Conservation (phyloP, 345 rosid genomes). For the Carallia pectinifolia region DNA sequence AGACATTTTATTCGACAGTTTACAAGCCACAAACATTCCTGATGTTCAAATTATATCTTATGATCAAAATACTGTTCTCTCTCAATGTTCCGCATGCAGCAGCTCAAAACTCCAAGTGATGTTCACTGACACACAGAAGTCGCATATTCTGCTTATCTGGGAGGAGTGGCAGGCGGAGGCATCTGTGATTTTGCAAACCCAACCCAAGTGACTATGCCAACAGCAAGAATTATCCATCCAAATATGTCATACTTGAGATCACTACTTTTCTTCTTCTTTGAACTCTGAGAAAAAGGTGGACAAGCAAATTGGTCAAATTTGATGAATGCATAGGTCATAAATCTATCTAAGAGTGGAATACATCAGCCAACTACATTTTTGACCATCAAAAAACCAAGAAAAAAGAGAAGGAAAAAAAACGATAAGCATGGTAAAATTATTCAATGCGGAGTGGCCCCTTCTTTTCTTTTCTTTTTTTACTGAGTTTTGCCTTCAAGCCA, state of each 20-base stretch:
- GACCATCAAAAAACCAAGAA: too few relatives aligned
- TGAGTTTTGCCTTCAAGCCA: too few relatives aligned
- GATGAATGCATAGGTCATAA: not conserved
- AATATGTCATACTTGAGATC: constrained; percentile 71
- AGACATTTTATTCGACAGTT: constrained; percentile 4
- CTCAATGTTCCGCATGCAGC: constrained; percentile 15
- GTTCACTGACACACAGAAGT: not conserved
- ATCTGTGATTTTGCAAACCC: constrained; percentile 72
- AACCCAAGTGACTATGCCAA: constrained; percentile 77
- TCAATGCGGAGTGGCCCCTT: too few relatives aligned
- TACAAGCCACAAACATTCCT: not conserved
- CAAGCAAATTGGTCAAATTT: not conserved
- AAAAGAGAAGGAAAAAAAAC: too few relatives aligned
- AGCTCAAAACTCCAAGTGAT: constrained; percentile 2
- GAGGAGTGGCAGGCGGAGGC: constrained; percentile 44
- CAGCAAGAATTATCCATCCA: constrained; percentile 85
- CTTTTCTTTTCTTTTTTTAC: too few relatives aligned
- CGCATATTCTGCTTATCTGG: constrained; percentile 24
- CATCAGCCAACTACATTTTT: too few relatives aligned
- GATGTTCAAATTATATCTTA: constrained; percentile 16
- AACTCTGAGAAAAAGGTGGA: constrained; percentile 21
- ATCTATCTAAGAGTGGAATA: not conserved
- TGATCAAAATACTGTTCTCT: constrained; percentile 9
- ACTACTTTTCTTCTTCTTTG: constrained; percentile 63
- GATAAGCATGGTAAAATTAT: too few relatives aligned